Conservation (phyloP, 2,329 filamentous ascomycete genomes). For the Ceratocystis colombiana region DNA sequence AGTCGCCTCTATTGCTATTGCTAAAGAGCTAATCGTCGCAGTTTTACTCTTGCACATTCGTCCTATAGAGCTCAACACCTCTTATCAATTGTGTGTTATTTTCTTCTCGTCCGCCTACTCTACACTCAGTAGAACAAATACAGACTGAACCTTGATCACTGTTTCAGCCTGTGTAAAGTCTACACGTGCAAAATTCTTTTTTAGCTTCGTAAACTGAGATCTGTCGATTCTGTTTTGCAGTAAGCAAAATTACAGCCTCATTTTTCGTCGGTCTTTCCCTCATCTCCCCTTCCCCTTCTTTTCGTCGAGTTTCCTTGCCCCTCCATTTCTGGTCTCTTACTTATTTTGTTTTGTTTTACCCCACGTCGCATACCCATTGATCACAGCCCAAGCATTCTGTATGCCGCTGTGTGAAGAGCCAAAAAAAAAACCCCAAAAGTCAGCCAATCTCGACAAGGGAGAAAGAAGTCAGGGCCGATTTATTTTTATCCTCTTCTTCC, state of each 20-base stretch:
- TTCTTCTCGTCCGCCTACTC: background rate
- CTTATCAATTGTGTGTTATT: background rate
- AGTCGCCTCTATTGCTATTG: background rate
- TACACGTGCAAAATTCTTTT: background rate
- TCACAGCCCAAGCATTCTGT: constrained; percentile 17
- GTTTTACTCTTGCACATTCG: too few species aligned
- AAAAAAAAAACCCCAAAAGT: background rate
- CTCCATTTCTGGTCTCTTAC: constrained; percentile 16
- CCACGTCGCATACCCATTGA: constrained; percentile 19
- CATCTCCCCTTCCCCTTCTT: background rate
- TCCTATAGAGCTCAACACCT: background rate
- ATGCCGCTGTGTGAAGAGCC: constrained; percentile 6
- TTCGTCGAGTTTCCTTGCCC: constrained; percentile 3
- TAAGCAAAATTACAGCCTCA: background rate
- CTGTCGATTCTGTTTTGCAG: background rate
- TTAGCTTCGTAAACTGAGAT: background rate
- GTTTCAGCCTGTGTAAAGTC: constrained; percentile 12
- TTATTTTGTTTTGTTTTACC: constrained; percentile 14
- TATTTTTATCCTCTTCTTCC: constrained; percentile 13
- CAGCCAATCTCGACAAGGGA: constrained; percentile 10
- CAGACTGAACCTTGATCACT: background rate
- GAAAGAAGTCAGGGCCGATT: constrained; percentile 12
- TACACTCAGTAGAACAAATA: background rate
- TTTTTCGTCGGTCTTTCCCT: background rate
- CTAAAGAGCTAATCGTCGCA: background rate